Conservation (phyloP, 1,139 yeast species). For the Tardiomyces digboiensis region DNA sequence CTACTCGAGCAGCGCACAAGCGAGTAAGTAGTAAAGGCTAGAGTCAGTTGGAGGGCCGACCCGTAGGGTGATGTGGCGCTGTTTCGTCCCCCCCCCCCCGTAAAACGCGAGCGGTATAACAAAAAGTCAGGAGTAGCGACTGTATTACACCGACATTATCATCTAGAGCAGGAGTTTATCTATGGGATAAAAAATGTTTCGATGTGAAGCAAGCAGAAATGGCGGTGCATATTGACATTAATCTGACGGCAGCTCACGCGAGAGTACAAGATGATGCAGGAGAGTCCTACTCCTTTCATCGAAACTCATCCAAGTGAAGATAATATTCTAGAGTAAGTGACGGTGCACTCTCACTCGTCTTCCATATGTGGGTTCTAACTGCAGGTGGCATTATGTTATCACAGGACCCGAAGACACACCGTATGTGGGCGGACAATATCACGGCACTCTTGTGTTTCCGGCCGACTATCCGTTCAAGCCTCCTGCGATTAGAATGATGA, state of each 20-base stretch:
- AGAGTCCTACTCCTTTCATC: conserved; percentile 74
- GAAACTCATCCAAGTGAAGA: conserved; percentile 77
- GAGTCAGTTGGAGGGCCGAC: conserved; percentile 7
- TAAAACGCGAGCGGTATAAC: too few relatives aligned
- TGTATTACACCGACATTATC: too few relatives aligned
- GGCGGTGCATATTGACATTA: too few relatives aligned
- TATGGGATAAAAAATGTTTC: too few relatives aligned
- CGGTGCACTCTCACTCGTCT: too few relatives aligned
- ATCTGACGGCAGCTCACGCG: conserved; percentile 42
- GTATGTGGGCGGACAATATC: conserved; percentile 80
- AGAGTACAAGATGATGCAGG: conserved; percentile 67
- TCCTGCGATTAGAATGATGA: conserved; percentile 81
- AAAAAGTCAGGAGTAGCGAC: too few relatives aligned
- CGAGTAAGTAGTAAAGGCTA: conserved; percentile 14
- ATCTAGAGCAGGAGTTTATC: too few relatives aligned
- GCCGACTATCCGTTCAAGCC: conserved; percentile 88
- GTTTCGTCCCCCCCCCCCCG: too few relatives aligned
- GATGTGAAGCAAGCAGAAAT: too few relatives aligned
- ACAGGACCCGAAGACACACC: conserved; percentile 87
- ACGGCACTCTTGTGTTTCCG: conserved; percentile 79
- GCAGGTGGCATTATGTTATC: conserved; percentile 61
- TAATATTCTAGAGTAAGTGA: conserved; percentile 47
- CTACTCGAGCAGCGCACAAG: conserved; percentile 27
- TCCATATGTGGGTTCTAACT: conserved; percentile 32
- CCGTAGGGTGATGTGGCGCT: not conserved